These are phyloP conservation scores for Kwoniella shandongensis DNA, from an alignment of 768 basidiomycete genomes.

Conservation along the genomic window DNA sequence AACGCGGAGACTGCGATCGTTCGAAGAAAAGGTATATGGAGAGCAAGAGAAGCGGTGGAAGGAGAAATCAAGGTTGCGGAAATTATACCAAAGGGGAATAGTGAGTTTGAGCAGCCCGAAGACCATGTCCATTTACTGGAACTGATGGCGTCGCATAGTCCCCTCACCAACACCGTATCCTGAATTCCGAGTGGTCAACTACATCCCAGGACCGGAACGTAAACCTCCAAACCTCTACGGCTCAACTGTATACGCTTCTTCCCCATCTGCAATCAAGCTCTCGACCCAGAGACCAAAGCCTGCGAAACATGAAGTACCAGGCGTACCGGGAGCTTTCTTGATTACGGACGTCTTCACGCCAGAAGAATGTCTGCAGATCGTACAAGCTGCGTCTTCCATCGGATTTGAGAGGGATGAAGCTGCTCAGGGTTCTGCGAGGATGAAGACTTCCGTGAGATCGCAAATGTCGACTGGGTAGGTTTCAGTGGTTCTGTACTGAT, in stretches of 20 bases:
- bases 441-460: conserved; percentile 55
- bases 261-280: conserved; percentile 50
- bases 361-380: conserved; percentile 57
- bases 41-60: conserved; percentile 29
- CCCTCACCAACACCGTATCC: conserved; percentile 35
- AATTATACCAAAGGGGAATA: conserved; percentile 34
- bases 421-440: conserved; percentile 57
- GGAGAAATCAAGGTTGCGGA: conserved; percentile 48
- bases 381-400: conserved; percentile 58
- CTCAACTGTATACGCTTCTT: conserved; percentile 59
- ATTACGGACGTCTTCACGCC: conserved; percentile 59
- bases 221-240: conserved; percentile 62
- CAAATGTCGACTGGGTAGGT: too few relatives aligned
- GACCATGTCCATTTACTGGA: background rate
- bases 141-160: conserved; percentile 5
- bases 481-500: too few relatives aligned
- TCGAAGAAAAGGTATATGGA: conserved; percentile 31
- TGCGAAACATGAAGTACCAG: conserved; percentile 55
- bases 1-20: conserved; percentile 10
- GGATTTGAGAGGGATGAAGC: conserved; percentile 62
- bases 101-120: too few relatives aligned
- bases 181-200: conserved; percentile 47
- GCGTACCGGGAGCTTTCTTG: conserved; percentile 59
- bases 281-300: conserved; percentile 52
- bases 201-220: conserved; percentile 58